Evolutionary conservation across 2,329 filamentous ascomycete species (phyloP), one percentile per base, ranked within the genome.

Genomic region (Trichoderma afroharzianum): DNA sequence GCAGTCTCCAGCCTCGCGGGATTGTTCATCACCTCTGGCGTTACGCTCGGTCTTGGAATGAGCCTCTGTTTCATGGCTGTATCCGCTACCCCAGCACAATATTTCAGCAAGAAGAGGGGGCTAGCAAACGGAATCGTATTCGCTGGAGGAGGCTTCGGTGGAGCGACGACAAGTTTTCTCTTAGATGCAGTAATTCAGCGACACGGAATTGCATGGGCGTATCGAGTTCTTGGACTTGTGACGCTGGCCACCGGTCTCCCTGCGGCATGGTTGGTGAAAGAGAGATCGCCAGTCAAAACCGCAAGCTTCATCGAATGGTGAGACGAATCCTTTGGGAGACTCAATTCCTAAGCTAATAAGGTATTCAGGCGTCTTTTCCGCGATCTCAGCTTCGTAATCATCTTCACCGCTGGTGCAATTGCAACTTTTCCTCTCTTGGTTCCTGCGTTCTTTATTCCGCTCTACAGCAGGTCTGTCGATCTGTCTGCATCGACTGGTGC

Each of bases 391-490:
- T 89, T 89, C 76, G 72, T 80, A n/a, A 76, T 83, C 14, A 77
- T 90, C 53, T 88, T 88, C 74, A 73, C 85, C 6, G 82, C 83
- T 4, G 86, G 87, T 3, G 84, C 82, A 1, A 81, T 89, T 18
- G 87, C 82, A 1, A 88, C 85, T 0, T 90, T 90, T 74, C 84
- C 87, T 0, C 82, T 90, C 18, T 85, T 88, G 72, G 87, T 89
- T 0, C 87, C 88, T 0, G 85, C 87, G 0, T 90, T 88, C 80
- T 90, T 89, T 76, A 79, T 90, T 3, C 88, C 88, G 0, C 79
- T 88, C 1, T 88, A 87, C 74, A 82, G 82, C 24, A 78, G 81
- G 11, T 86, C 87, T 0, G 79, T 90, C 6, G 85, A 85, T 0
- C 79, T 90, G 15, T 82, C 83, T 0, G 81, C 85, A 2, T 80